Evolutionary conservation across 2,329 filamentous ascomycete species (phyloP), one percentile per base, ranked within the genome.

Genomic region (Fusarium kyushuense): DNA sequence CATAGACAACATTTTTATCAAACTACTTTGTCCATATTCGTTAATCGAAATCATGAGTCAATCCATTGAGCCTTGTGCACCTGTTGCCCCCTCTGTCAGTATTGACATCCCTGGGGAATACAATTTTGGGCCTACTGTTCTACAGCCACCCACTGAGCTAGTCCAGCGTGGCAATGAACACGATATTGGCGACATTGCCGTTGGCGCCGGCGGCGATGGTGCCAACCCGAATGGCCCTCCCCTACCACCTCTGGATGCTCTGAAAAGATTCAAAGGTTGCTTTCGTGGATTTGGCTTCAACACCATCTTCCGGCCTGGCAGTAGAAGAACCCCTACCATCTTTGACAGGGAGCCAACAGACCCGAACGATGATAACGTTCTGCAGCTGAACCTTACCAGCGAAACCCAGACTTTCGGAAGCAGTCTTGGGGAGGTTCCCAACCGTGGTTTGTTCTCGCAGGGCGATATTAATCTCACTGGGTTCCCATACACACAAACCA

Each of bases 241-340:
- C 5, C 14, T 6, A 10, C 27, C 29, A 30, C 16, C 38, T 7
- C 19, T 53, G 2, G 38, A 53, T 27, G 38, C 19, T 2, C 11
- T 53, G 4, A 29, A 8, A 2, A 32, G 27, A 29, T 53, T 53
- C 17, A 43, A 12, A 2, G 49, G 49, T 7, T 27, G 27, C 13
- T 53, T 53, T 8, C 29, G 49, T 5, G 49, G 49, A 4, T 53
- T 33, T 1, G 29, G 49, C 16, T 53, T 53, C 49, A 53, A 53
- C 12, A 53, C 49, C 21, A 53, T 53, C 17, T 53, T 53, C 21
- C 29, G 49, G 1, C 49, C 49, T 27, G 14, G 2, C 5, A 43
- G 49, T 3, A 1, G 6, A 43, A 13, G 13, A 2, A 42, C 36
- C 4, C 12, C 23, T 0, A 53, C 36, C 38, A 43, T 7, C 7